phyloP scores from a whole-genome alignment of 495 filamentous ascomycete genomes.

The Chlorociboria aeruginascens region DNA sequence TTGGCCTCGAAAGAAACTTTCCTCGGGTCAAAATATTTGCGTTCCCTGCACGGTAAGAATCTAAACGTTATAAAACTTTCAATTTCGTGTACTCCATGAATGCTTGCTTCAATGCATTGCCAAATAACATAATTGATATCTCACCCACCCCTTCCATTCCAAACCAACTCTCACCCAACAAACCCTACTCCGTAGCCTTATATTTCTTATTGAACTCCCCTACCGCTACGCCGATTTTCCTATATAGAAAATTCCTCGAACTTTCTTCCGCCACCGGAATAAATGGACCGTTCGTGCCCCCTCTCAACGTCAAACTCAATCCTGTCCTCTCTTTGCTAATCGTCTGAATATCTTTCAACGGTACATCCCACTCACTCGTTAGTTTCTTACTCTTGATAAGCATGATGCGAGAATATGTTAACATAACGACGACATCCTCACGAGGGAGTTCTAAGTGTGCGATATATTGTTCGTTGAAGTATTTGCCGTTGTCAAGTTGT shows the following conservation, averaged over 20 bases:
- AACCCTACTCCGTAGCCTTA: constrained; percentile 19
- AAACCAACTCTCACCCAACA: background rate
- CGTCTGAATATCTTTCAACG: constrained; percentile 89
- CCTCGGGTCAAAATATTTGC: too few species aligned
- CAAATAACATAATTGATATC: too few species aligned
- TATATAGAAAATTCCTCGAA: constrained; percentile 73
- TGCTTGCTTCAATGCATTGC: too few species aligned
- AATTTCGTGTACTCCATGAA: too few species aligned
- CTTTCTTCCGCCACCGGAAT: constrained; percentile 87
- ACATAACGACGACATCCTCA: constrained; percentile 87
- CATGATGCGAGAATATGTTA: constrained; percentile 88
- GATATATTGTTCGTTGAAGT: constrained; percentile 95
- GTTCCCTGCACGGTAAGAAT: too few species aligned
- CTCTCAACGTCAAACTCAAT: constrained; percentile 76
- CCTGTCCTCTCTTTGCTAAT: constrained; percentile 95
- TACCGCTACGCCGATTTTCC: constrained; percentile 43
- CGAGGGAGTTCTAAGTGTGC: constrained; percentile 85
- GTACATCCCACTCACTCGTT: constrained; percentile 87
- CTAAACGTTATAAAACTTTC: too few species aligned
- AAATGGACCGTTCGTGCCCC: constrained; percentile 87
- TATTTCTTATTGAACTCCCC: constrained; percentile 45
- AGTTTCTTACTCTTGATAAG: constrained; percentile 76
- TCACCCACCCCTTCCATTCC: constrained; percentile 7
- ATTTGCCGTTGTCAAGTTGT: constrained; percentile 90
- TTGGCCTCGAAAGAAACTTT: too few species aligned